Evolutionary conservation across 2,329 filamentous ascomycete species (phyloP).

Genomic region (Aspergillus fructus): DNA sequence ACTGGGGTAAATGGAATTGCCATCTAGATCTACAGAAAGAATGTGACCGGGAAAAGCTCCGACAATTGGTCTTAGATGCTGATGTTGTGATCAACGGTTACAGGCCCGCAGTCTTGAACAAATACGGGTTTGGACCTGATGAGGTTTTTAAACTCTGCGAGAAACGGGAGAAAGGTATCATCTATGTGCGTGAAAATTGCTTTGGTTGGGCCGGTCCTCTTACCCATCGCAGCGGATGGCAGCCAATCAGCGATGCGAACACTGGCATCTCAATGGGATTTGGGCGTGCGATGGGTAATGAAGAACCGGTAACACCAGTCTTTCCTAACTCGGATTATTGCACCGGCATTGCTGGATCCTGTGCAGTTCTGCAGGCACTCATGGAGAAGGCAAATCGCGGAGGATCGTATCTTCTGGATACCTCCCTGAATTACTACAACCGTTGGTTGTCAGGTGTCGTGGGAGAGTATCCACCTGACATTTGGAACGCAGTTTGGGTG

Average conservation of each 20-base stretch:
- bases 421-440: not conserved
- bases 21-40: slow-evolving; percentile 63
- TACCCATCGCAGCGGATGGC: not conserved
- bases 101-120: not conserved
- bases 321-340: not conserved
- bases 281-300: not conserved
- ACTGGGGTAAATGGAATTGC: slow-evolving; percentile 68
- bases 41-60: slow-evolving; percentile 56
- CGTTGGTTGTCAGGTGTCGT: no score
- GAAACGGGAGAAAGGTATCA: not conserved
- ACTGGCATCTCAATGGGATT: not conserved
- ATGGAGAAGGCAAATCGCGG: not conserved
- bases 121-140: not conserved
- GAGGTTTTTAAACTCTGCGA: not conserved
- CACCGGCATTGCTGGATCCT: not conserved
- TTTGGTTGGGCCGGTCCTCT: not conserved
- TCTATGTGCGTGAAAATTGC: not conserved
- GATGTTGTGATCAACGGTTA: slow-evolving; percentile 72
- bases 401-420: not conserved
- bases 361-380: not conserved
- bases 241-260: not conserved
- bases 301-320: not conserved
- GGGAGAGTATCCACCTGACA: no score
- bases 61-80: slow-evolving; percentile 59
- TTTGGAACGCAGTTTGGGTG: no score